Evolutionary conservation across 2,329 filamentous ascomycete genomes (phyloP).

Genomic region (Didymosphaeria variabile): DNA sequence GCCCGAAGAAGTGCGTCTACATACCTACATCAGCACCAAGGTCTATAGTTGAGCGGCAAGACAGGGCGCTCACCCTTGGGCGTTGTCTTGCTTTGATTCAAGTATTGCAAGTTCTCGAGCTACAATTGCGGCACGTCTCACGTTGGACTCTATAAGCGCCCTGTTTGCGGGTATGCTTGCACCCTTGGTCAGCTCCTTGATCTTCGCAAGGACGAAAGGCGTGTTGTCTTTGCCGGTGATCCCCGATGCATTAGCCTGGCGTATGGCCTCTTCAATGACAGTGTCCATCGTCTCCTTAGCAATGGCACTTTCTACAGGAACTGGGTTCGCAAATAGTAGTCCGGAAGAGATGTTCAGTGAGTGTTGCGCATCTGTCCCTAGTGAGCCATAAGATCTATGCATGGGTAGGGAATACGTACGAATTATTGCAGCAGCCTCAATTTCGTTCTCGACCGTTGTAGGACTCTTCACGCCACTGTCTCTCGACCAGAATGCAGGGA

Average conservation of each 20-base stretch:
- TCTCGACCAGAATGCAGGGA: slow-evolving; percentile 91
- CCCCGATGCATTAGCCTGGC: slow-evolving; percentile 46
- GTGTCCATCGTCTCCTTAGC: slow-evolving; percentile 61
- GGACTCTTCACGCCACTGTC: slow-evolving; percentile 87
- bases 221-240: slow-evolving; percentile 81
- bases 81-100: slow-evolving; percentile 51
- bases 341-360: slow-evolving; percentile 78
- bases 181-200: slow-evolving; percentile 79
- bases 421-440: slow-evolving; percentile 89
- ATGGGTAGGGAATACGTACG: slow-evolving; percentile 55
- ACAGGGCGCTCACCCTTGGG: slow-evolving; percentile 50
- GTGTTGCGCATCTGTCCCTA: slow-evolving; percentile 71
- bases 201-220: slow-evolving; percentile 80
- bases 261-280: slow-evolving; percentile 52
- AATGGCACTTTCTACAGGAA: slow-evolving; percentile 75
- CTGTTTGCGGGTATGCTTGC: slow-evolving; percentile 78
- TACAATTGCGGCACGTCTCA: slow-evolving; percentile 70
- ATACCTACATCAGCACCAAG: slow-evolving; percentile 52
- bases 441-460: slow-evolving; percentile 74
- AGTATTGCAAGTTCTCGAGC: slow-evolving; percentile 69
- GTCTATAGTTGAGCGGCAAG: slow-evolving; percentile 36
- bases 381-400: background rate
- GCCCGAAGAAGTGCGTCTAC: slow-evolving; percentile 36
- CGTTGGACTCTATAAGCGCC: slow-evolving; percentile 73
- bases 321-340: slow-evolving; percentile 87